A percentile compares a stretch with the other conserved stretches of the same genome.
phyloP scores from a whole-genome alignment of 2,329 filamentous ascomycete species.

The Colletotrichum chlorophyti region DNA sequence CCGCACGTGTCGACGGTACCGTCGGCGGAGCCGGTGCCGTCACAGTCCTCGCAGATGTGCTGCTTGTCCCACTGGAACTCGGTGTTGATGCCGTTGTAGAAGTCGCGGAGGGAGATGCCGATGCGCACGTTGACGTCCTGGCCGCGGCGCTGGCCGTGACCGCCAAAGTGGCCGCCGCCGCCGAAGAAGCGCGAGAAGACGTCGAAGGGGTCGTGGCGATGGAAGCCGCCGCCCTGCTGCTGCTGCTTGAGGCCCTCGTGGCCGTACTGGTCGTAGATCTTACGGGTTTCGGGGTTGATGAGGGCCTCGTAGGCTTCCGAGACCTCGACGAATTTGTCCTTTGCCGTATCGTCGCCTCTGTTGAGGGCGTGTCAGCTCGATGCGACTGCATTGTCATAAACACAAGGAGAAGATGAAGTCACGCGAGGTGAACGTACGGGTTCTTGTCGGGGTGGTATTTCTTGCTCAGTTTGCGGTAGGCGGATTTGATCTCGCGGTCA shows the following conservation, averaged over 20 bases:
- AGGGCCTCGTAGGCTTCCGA: constrained; percentile 96
- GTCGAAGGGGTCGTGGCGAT: constrained; percentile 88
- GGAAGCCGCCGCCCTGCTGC: constrained; percentile 67
- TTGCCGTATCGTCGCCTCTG: constrained; percentile 79
- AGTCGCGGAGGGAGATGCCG: constrained; percentile 80
- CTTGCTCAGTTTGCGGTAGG: constrained; percentile 91
- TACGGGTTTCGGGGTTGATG: constrained; percentile 77
- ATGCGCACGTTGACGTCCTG: constrained; percentile 90
- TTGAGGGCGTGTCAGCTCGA: background rate
- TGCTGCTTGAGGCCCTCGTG: constrained; percentile 90
- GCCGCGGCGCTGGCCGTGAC: constrained; percentile 78
- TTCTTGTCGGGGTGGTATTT: constrained; percentile 99
- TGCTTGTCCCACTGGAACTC: constrained; percentile 94
- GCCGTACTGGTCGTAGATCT: constrained; percentile 93
- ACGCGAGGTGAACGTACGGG: too few species aligned
- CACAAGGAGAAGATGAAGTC: background rate
- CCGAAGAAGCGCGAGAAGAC: constrained; percentile 97
- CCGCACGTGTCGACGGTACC: constrained; percentile 82
- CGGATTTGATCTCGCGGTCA: constrained; percentile 90
- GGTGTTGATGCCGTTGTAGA: constrained; percentile 88
- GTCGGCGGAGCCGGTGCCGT: constrained; percentile 84
- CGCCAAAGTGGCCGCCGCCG: constrained; percentile 82
- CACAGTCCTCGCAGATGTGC: constrained; percentile 90
- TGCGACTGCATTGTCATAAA: background rate
- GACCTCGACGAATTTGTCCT: constrained; percentile 91